These are phyloP conservation scores for Cryptococcus sp. DNA, from an alignment of 1,284 basidiomycete species.

Conservation along the genomic window DNA sequence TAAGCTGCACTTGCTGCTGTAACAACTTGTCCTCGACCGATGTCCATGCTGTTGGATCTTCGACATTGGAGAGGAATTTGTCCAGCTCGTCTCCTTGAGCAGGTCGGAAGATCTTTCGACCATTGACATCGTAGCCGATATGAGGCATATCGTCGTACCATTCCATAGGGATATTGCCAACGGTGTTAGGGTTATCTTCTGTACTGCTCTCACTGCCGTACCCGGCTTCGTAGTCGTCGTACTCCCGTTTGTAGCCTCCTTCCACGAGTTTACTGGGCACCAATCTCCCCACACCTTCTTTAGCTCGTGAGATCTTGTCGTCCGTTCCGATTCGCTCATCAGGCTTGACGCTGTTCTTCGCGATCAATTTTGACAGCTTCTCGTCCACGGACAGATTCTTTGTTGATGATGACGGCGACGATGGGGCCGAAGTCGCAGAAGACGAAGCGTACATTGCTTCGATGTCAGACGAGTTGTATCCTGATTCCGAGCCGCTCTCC, in stretches of 20 bases:
- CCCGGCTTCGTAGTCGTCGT: conserved; percentile 90
- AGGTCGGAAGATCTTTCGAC: conserved; percentile 90
- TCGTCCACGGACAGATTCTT: conserved; percentile 27
- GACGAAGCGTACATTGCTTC: conserved; percentile 45
- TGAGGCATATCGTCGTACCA: conserved; percentile 99
- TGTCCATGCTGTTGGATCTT: conserved; percentile 90
- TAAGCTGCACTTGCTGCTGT: conserved; percentile 83
- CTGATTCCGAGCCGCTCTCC: conserved; percentile 48
- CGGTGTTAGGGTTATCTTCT: conserved; percentile 90
- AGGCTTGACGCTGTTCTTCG: conserved; percentile 47
- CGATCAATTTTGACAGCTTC: conserved; percentile 41
- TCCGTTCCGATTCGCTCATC: conserved; percentile 48
- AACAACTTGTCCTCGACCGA: conserved; percentile 88
- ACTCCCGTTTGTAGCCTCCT: conserved; percentile 83
- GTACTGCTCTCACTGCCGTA: conserved; percentile 97
- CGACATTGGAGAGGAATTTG: conserved; percentile 91
- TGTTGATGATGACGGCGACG: conserved; percentile 20
- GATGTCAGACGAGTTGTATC: conserved; percentile 54
- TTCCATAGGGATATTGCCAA: conserved; percentile 93
- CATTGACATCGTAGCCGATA: conserved; percentile 94
- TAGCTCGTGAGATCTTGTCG: conserved; percentile 46
- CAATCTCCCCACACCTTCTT: conserved; percentile 46
- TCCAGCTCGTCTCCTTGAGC: conserved; percentile 96
- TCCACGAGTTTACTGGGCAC: conserved; percentile 61
- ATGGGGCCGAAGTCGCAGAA: conserved; percentile 11